A percentile compares a stretch with the other conserved stretches of the same genome.
phyloP scores from a whole-genome alignment of 2,329 filamentous ascomycete species.

The Xylariaceae sp. region DNA sequence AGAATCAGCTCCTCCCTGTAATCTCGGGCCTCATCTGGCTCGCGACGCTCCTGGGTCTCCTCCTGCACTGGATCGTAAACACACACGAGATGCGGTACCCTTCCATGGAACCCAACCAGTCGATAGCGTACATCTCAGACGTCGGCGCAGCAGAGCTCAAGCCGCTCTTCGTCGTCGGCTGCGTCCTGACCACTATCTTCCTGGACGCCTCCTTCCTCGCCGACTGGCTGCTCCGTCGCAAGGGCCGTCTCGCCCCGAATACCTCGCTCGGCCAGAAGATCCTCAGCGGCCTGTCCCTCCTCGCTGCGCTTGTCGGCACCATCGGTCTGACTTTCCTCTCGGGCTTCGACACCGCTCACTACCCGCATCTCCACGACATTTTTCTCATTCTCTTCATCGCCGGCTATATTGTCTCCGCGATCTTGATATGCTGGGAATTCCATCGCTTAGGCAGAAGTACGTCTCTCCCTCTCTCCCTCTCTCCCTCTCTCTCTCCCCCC shows the following conservation, averaged over 20 bases:
- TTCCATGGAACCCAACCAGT: constrained; percentile 54
- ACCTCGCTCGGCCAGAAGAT: constrained; percentile 56
- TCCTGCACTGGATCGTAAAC: constrained; percentile 62
- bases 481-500: neutral
- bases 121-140: constrained; percentile 68
- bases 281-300: constrained; percentile 55
- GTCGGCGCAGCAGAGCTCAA: constrained; percentile 58
- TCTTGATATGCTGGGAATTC: constrained; percentile 89
- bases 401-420: constrained; percentile 77
- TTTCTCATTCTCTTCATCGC: constrained; percentile 80
- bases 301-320: constrained; percentile 68
- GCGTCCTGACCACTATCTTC: constrained; percentile 65
- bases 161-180: constrained; percentile 72
- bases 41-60: constrained; percentile 61
- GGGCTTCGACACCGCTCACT: constrained; percentile 74
- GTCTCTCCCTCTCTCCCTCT: constrained; percentile 24
- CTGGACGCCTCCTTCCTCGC: constrained; percentile 75
- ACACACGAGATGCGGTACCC: constrained; percentile 49
- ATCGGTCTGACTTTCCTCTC: constrained; percentile 74
- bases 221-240: constrained; percentile 81
- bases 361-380: constrained; percentile 62
- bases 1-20: constrained; percentile 53
- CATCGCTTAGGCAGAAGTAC: constrained; percentile 70
- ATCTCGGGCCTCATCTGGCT: constrained; percentile 62
- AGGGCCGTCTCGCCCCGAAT: constrained; percentile 72